These are phyloP conservation scores for Emergomyces orientalis DNA, from an alignment of 2,329 filamentous ascomycete species.

Conservation along the genomic window DNA sequence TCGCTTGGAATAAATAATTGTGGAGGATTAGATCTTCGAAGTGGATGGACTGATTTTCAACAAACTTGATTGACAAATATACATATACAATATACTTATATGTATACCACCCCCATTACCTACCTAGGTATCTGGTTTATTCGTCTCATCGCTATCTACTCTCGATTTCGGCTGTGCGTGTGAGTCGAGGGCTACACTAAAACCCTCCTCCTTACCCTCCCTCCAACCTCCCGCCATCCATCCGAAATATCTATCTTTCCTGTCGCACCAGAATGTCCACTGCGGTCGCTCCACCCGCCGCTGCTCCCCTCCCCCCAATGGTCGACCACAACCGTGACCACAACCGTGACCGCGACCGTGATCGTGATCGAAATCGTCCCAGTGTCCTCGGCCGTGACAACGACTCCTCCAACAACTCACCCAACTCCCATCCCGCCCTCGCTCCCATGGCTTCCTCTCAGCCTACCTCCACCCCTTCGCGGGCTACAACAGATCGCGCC, in stretches of 20 bases:
- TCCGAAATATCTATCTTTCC: background rate
- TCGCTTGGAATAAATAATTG: background rate
- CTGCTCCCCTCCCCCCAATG: conserved; percentile 36
- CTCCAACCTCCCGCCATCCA: background rate
- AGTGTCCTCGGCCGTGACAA: background rate
- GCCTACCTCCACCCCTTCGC: conserved; percentile 28
- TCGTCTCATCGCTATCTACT: too few species aligned
- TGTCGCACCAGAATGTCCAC: conserved; percentile 37
- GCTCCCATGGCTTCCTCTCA: conserved; percentile 30
- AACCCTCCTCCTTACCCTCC: background rate
- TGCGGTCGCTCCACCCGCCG: conserved; percentile 38
- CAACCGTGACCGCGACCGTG: conserved; percentile 16
- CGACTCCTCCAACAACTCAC: background rate
- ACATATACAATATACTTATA: too few species aligned
- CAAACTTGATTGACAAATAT: too few species aligned
- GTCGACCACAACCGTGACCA: conserved; percentile 39
- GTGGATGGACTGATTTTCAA: too few species aligned
- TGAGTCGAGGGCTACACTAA: background rate
- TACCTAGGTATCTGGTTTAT: too few species aligned
- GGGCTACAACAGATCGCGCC: conserved; percentile 22
- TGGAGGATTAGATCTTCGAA: background rate
- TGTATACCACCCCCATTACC: too few species aligned
- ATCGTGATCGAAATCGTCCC: background rate
- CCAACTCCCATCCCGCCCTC: conserved; percentile 29
- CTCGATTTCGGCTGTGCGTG: too few species aligned